Base-by-base conservation (phyloP, 768 basidiomycete species). In the Lentinula lateritia region DNA sequence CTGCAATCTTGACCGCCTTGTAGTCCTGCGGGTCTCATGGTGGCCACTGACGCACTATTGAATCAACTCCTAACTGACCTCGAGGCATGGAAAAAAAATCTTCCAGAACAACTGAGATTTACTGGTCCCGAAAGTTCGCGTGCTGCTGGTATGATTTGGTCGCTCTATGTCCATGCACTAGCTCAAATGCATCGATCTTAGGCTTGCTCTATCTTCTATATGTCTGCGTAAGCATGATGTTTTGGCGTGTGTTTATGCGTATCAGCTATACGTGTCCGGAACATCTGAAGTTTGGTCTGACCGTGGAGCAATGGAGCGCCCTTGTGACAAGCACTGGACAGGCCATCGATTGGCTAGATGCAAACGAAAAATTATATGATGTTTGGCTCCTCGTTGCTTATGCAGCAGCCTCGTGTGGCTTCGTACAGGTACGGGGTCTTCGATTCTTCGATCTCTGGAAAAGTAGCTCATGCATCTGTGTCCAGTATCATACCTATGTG, bases 211-310 rank as follows among this genome's bases (percentile, higher is more conserved):
- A 97, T 73, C 73, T 98, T 57, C 80, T 93, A 43, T 95, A 92
- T 71, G 84, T 90, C 35, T 93, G 92, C 69, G 87, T 98, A 48
- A 89, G 87, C 66, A 97, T 98, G 87, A 91, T 98, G 73, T 95
- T 97, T 75, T 97, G 93, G 88, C 89, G 96, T 54, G 94, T 97
- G 36, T 98, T 98, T 78, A 95, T 98, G 93, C 86, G 96, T 56
- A 93, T 98, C 74, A 94, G 92, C 61, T 98, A 97, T 76, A 82
- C 87, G 18, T 91, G 92, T 69, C 95, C 96, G 8, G 84, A 84
- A 10, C 94, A 97, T 69, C 83, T 96, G 69, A 95, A 91, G 70
- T 94, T 96, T 67, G 82, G 84, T 42, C 75, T 95, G 65, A 90
- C 88, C 1, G 81, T 94, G 32, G 88, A 89, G 68, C 83, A 87